A percentile compares a stretch with the other conserved stretches of the same genome.
phyloP scores from a whole-genome alignment of 1,139 yeast species.

The Blastobotrys persicus region DNA sequence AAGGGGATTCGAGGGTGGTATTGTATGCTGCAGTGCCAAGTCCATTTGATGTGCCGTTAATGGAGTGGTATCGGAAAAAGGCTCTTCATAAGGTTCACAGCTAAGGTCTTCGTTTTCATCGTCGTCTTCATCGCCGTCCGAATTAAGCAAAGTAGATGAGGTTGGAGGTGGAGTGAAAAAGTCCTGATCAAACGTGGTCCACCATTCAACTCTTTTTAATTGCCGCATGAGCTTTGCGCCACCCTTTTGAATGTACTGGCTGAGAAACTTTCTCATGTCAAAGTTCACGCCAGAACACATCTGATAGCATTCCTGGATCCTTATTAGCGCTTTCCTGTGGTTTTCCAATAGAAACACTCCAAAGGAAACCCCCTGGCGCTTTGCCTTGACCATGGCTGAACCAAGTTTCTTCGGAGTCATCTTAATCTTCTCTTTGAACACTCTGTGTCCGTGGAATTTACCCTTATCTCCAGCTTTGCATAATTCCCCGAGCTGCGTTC shows the following conservation, averaged over 20 bases:
- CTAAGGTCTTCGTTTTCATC: background rate
- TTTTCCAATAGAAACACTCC: background rate
- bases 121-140: background rate
- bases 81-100: too few species aligned
- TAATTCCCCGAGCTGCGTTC: slow-evolving; percentile 4
- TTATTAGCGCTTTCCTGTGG: background rate
- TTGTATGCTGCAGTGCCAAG: too few species aligned
- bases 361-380: background rate
- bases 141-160: too few species aligned
- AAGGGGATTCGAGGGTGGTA: background rate
- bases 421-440: slow-evolving; percentile 15
- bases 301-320: background rate
- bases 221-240: background rate
- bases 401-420: slow-evolving; percentile 17
- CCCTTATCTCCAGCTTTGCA: slow-evolving; percentile 7
- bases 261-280: background rate
- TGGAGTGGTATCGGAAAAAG: too few species aligned
- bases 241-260: background rate
- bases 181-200: background rate
- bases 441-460: slow-evolving; percentile 24
- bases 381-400: slow-evolving; percentile 1
- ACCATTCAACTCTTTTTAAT: background rate
- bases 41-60: background rate
- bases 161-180: background rate
- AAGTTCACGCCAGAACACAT: background rate